Percentiles rank a stretch among this genome's conserved stretches.
phyloP scores from a whole-genome alignment of 192 early-diverging fungal genomes.

The Entomortierella parvispora region DNA sequence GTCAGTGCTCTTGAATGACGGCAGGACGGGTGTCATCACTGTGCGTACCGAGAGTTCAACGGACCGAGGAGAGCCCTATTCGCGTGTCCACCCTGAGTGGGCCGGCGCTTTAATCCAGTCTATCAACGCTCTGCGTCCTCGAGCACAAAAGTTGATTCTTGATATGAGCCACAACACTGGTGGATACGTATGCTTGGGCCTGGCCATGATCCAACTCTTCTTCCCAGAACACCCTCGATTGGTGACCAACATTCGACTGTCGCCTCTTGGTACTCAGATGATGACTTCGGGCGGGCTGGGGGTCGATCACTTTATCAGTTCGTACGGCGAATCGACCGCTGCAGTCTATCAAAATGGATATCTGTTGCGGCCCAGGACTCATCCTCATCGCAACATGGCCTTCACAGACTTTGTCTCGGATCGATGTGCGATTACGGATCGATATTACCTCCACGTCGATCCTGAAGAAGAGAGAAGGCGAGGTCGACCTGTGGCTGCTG shows the following conservation, averaged over 20 bases:
- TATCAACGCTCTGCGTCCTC: constrained; percentile 22
- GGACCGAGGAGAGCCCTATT: constrained; percentile 7
- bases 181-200: constrained; percentile 25
- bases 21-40: constrained; percentile 31
- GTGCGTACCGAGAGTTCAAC: constrained; percentile 28
- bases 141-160: constrained; percentile 29
- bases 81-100: constrained; percentile 17
- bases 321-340: constrained; percentile 14
- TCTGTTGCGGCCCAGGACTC: not conserved
- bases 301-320: constrained; percentile 14
- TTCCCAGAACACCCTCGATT: constrained; percentile 28
- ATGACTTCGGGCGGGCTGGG: constrained; percentile 15
- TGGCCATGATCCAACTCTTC: constrained; percentile 24
- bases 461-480: constrained; percentile 14
- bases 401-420: constrained; percentile 31
- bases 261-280: constrained; percentile 15
- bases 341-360: not conserved
- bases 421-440: constrained; percentile 16
- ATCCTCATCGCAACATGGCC: constrained; percentile 14
- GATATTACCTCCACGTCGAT: constrained; percentile 7
- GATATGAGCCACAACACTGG: constrained; percentile 34
- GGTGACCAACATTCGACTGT: constrained; percentile 25
- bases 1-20: constrained; percentile 23
- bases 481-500: not conserved
- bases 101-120: constrained; percentile 17